These are phyloP conservation scores for Suillus sp. DNA, from an alignment of 768 basidiomycete species.

Conservation along the genomic window DNA sequence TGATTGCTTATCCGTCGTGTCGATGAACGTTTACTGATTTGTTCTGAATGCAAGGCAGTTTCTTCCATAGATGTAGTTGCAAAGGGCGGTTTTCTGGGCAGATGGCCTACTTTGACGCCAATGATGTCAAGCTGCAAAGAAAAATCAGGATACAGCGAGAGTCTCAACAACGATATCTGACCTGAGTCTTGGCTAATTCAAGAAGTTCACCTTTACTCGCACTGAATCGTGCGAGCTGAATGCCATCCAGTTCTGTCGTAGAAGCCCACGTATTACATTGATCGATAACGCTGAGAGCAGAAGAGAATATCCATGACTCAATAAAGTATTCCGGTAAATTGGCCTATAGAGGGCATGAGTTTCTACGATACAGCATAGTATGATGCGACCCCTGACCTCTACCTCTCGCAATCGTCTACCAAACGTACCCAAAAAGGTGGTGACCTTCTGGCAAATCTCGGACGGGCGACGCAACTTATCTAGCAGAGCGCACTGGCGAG, in stretches of 20 bases:
- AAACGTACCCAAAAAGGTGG: conserved; percentile 76
- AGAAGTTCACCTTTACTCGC: conserved; percentile 88
- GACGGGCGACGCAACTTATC: conserved; percentile 65
- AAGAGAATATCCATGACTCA: conserved; percentile 93
- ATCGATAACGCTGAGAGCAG: conserved; percentile 80
- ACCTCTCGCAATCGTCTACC: conserved; percentile 73
- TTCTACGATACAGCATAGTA: conserved; percentile 11
- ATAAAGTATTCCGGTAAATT: conserved; percentile 72
- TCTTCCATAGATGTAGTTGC: conserved; percentile 44
- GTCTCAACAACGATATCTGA: conserved; percentile 32
- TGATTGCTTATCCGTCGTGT: conserved; percentile 51
- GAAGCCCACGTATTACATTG: conserved; percentile 75
- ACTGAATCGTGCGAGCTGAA: conserved; percentile 52
- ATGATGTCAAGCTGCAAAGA: conserved; percentile 75
- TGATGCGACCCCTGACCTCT: conserved; percentile 50
- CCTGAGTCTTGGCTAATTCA: conserved; percentile 88
- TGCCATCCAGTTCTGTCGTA: conserved; percentile 45
- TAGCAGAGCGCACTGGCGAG: conserved; percentile 79
- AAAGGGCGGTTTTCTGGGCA: conserved; percentile 78
- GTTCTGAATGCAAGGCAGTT: conserved; percentile 17
- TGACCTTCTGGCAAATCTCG: conserved; percentile 72
- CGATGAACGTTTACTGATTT: conserved; percentile 26
- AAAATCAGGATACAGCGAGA: conserved; percentile 8
- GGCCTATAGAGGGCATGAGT: conserved; percentile 38
- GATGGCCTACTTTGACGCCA: conserved; percentile 70